Base-by-base conservation (phyloP, 2,329 filamentous ascomycete genomes). In the Emmonsia crescens region DNA sequence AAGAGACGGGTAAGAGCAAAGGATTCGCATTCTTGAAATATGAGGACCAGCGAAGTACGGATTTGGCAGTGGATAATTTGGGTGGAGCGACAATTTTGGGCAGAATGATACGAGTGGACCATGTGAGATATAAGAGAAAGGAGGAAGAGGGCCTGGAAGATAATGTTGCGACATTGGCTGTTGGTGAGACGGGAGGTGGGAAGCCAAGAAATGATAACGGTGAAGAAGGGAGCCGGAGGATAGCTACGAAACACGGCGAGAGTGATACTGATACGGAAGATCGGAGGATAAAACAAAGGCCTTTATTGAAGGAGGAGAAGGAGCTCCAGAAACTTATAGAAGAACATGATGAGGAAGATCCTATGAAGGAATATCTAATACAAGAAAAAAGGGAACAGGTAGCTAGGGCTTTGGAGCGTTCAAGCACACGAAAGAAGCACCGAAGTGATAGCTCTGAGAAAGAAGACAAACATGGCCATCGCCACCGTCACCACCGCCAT, bases 1-100 rank as follows among this genome's bases (percentile, higher is more conserved):
- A 94, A 72, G 95, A 97, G 73, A 95, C 92, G 0, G 94, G 94
- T 64, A 96, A 96, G 76, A 95, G 89, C 64, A 89, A 88, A 67
- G 94, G 94, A 0, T 99, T 97, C 72, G 91, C 89, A 2, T 99
- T 95, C 82, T 82, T 99, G 62, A 99, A 99, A 73, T 99, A 97
- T 76, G 94, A 99, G 74, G 93, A 99, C 75, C 94, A 99, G 78
- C 83, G 93, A 68, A 96, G 92, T 76, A 95, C 90, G 64, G 93
- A 97, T 75, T 79, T 99, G 49, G 94, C 95, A 0, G 95, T 99
- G 10, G 94, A 99, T 76, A 99, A 99, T 73, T 78, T 99, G 5
- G 89, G 91, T 46, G 94, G 94, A 38, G 88, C 92, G 9, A 88
- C 86, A 36, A 86, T 99, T 21, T 80, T 89, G 72, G 92, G 91